Evolutionary conservation across 164 flowering plant species (phyloP).

Genomic region (Kalanchoe fedtschenkoi): DNA sequence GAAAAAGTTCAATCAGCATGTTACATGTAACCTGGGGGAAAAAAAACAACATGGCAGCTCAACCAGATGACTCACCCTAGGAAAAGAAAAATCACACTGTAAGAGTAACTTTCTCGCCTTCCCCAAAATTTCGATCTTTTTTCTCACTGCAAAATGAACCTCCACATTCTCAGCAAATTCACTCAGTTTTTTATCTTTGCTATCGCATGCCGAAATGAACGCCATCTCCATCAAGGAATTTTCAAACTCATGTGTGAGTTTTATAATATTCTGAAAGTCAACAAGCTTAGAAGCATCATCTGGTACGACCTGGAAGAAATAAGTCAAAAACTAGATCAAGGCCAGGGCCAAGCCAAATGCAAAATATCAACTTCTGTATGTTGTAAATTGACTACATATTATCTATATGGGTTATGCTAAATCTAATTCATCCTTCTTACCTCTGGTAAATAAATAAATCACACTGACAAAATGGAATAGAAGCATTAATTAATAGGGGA

Average conservation of each 20-base stretch:
- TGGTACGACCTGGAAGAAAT: conserved; percentile 65
- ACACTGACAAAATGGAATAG: not conserved
- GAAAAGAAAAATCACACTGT: conserved; percentile 52
- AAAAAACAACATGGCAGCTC: not conserved
- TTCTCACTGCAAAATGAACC: conserved; percentile 86
- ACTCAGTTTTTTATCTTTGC: conserved; percentile 50
- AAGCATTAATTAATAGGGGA: no score
- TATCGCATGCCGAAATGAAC: conserved; percentile 66
- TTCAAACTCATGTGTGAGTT: conserved; percentile 61
- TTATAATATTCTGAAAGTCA: conserved; percentile 63
- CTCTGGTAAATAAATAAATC: no score
- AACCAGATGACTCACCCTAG: conserved; percentile 41
- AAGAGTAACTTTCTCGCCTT: conserved; percentile 70
- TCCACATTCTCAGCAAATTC: conserved; percentile 78
- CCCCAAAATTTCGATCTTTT: conserved; percentile 70
- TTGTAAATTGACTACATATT: not conserved
- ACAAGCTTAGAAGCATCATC: conserved; percentile 80
- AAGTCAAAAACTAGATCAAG: not conserved
- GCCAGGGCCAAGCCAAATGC: not conserved
- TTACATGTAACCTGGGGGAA: conserved; percentile 1
- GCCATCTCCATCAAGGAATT: conserved; percentile 43
- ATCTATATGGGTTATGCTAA: no score
- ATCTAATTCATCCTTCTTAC: not conserved
- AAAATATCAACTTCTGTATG: not conserved
- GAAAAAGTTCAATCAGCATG: conserved; percentile 4